These are phyloP conservation scores for Juglanconis oblonga DNA, from an alignment of 2,329 filamentous ascomycete species.

Conservation along the genomic window DNA sequence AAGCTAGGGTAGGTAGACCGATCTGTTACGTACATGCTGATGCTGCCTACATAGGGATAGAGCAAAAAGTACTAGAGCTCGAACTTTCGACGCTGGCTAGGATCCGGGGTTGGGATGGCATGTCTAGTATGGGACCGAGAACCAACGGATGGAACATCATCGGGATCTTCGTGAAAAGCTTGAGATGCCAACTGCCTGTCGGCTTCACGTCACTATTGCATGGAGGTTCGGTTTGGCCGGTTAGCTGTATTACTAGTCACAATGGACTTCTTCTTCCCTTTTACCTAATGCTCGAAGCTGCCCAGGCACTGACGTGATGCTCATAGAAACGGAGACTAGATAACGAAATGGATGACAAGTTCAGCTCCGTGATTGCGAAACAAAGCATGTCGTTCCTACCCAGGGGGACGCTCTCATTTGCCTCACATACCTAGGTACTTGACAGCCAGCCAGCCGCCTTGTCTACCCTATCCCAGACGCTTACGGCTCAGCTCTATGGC, in stretches of 20 bases:
- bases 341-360: too few relatives aligned
- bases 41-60: background rate
- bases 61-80: background rate
- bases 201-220: too few relatives aligned
- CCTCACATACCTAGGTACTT: background rate
- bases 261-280: too few relatives aligned
- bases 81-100: background rate
- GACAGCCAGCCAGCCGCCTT: background rate
- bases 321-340: too few relatives aligned
- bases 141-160: background rate
- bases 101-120: background rate
- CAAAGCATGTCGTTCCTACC: too few relatives aligned
- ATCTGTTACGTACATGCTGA: background rate
- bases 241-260: background rate
- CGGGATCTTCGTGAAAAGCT: background rate
- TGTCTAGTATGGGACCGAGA: background rate
- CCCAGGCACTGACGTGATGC: too few relatives aligned
- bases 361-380: too few relatives aligned
- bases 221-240: background rate
- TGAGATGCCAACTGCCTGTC: background rate
- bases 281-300: too few relatives aligned
- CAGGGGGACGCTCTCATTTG: too few relatives aligned
- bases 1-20: background rate
- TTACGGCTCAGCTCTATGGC: constrained; percentile 37
- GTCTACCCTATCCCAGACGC: constrained; percentile 26